Conservation (phyloP, 352 stramenopile genomes). For the Phytophthora hybrid region DNA sequence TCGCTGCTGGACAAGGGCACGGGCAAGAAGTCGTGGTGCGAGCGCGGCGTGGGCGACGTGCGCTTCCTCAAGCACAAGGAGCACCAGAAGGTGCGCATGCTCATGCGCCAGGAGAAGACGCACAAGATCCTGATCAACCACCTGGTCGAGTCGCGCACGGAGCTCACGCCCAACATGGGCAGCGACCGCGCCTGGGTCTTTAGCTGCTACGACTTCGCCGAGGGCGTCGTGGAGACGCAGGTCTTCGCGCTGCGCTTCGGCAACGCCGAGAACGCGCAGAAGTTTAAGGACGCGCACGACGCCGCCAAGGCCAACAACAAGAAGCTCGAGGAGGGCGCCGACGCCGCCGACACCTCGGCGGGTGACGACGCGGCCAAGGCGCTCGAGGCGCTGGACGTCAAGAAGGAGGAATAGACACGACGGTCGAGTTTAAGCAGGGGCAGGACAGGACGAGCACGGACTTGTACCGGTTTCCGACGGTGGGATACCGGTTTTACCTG, state of each 20-base stretch:
- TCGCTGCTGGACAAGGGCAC: slow-evolving; percentile 98
- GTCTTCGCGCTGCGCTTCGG: slow-evolving; percentile 94
- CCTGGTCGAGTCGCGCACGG: slow-evolving; percentile 96
- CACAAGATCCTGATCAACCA: slow-evolving; percentile 99
- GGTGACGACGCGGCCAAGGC: slow-evolving; percentile 94
- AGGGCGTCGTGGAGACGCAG: slow-evolving; percentile 93
- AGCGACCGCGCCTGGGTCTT: slow-evolving; percentile 98
- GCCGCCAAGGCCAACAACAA: slow-evolving; percentile 95
- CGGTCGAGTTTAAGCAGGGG: background rate
- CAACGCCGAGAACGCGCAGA: slow-evolving; percentile 95
- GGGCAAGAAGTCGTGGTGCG: slow-evolving; percentile 98
- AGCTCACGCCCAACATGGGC: slow-evolving; percentile 96
- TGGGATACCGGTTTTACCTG: background rate
- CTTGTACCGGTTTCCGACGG: background rate
- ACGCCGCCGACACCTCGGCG: slow-evolving; percentile 91
- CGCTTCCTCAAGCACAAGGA: slow-evolving; percentile 98
- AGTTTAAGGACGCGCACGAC: slow-evolving; percentile 97
- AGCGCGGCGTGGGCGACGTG: slow-evolving; percentile 96
- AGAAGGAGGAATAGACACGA: slow-evolving; percentile 85
- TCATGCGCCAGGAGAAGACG: slow-evolving; percentile 99
- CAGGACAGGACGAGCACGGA: slow-evolving; percentile 1
- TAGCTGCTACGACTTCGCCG: slow-evolving; percentile 98
- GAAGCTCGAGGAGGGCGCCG: slow-evolving; percentile 92
- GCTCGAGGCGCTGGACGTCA: slow-evolving; percentile 90
- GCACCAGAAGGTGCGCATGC: slow-evolving; percentile 92